These are phyloP conservation scores for Penicillium frequentans DNA, from an alignment of 2,329 filamentous ascomycete species.

Conservation along the genomic window DNA sequence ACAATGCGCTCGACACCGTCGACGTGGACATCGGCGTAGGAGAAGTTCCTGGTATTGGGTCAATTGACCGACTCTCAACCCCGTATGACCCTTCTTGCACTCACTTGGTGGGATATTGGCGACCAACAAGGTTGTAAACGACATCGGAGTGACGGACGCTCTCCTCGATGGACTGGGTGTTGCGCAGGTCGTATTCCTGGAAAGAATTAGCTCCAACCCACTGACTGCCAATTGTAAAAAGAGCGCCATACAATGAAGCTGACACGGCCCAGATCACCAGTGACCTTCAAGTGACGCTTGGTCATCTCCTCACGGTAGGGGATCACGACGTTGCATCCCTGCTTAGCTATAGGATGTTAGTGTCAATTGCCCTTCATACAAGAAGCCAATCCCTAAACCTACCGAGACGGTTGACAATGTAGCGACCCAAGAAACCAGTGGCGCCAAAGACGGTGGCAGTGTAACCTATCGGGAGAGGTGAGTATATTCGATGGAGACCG, in stretches of 20 bases:
- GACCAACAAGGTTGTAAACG: constrained; percentile 93
- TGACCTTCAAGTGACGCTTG: constrained; percentile 92
- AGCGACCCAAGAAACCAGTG: constrained; percentile 91
- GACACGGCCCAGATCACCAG: constrained; percentile 90
- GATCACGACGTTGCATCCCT: constrained; percentile 91
- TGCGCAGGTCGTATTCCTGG: constrained; percentile 90
- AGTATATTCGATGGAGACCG: constrained; percentile 21
- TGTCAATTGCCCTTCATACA: not conserved
- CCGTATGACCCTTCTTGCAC: constrained; percentile 24
- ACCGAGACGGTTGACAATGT: constrained; percentile 95
- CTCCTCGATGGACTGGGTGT: constrained; percentile 94
- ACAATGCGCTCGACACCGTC: constrained; percentile 90
- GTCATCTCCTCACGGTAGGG: constrained; percentile 97
- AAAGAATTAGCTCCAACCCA: not conserved
- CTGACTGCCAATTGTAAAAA: too few relatives aligned
- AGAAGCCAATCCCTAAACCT: constrained; percentile 28
- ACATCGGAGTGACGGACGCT: constrained; percentile 96
- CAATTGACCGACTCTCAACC: constrained; percentile 23
- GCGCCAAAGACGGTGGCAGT: constrained; percentile 98
- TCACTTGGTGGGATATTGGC: constrained; percentile 94
- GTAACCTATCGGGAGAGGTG: constrained; percentile 63
- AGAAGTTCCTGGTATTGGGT: constrained; percentile 72
- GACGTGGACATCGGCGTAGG: constrained; percentile 86
- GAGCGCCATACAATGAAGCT: constrained; percentile 68
- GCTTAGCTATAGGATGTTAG: constrained; percentile 63